Conservation (phyloP, 2,329 filamentous ascomycete species). For the Beauveria bassiana region DNA sequence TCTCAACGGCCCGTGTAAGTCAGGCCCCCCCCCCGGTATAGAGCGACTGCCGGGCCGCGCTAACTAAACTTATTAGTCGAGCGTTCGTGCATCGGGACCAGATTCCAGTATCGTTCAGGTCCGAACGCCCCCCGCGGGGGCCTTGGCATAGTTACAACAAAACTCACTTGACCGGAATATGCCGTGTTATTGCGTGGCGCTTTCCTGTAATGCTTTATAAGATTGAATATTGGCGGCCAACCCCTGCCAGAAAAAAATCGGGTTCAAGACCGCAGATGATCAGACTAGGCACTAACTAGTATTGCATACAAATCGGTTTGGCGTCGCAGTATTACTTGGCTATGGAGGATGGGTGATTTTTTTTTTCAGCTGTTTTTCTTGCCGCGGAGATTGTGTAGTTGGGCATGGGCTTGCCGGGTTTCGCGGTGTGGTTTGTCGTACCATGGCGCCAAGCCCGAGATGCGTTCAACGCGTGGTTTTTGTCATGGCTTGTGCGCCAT, state of each 20-base stretch:
- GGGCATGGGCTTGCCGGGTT: too few relatives aligned
- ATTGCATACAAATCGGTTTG: too few relatives aligned
- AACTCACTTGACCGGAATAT: not conserved
- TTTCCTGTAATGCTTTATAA: not conserved
- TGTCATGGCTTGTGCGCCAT: too few relatives aligned
- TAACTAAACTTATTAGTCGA: not conserved
- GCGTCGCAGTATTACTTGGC: too few relatives aligned
- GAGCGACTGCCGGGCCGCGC: not conserved
- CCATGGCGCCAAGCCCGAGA: not conserved
- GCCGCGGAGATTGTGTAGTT: too few relatives aligned
- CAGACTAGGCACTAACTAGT: too few relatives aligned
- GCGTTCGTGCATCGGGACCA: not conserved
- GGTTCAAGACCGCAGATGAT: not conserved
- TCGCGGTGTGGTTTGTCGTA: too few relatives aligned
- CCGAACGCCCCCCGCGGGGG: not conserved
- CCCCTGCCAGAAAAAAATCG: not conserved
- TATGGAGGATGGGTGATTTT: too few relatives aligned
- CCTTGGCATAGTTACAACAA: not conserved
- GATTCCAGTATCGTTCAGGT: not conserved
- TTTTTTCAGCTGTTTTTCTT: too few relatives aligned
- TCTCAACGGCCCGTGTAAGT: not conserved
- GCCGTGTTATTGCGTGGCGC: not conserved
- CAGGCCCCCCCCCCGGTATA: too few relatives aligned
- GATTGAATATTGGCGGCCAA: not conserved
- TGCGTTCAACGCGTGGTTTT: not conserved